Conservation (phyloP, 2,329 filamentous ascomycete genomes). For the Oidium heveae region DNA sequence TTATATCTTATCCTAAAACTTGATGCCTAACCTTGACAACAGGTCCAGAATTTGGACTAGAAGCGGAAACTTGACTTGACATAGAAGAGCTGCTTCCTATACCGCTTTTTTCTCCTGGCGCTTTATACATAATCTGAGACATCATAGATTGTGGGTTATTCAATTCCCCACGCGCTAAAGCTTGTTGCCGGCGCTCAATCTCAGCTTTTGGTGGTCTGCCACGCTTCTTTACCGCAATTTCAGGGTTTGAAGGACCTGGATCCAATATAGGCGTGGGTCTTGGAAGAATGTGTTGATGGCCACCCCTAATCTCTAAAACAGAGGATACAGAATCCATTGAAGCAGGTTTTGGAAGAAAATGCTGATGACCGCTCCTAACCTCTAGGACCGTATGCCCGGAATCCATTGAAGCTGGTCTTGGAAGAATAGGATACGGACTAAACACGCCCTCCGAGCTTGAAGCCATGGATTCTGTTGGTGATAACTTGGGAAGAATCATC, state of each 20-base stretch:
- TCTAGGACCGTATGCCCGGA: too few species aligned
- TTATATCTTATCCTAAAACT: too few species aligned
- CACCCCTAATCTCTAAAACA: neutral
- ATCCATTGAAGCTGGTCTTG: too few species aligned
- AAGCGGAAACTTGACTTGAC: too few species aligned
- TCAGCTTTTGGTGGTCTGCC: conserved; percentile 13
- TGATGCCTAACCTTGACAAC: too few species aligned
- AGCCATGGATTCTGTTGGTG: too few species aligned
- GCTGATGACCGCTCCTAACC: conserved; percentile 3
- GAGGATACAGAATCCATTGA: conserved; percentile 3
- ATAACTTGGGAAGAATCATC: too few species aligned
- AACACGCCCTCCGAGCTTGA: too few species aligned
- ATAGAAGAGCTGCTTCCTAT: too few species aligned
- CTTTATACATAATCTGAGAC: neutral
- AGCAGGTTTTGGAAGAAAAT: conserved; percentile 11
- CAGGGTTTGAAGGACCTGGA: neutral
- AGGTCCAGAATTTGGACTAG: too few species aligned
- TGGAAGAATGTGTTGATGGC: conserved; percentile 9
- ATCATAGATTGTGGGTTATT: conserved; percentile 3
- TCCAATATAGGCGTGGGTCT: conserved; percentile 7
- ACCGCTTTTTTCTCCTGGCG: too few species aligned
- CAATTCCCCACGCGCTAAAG: conserved; percentile 9
- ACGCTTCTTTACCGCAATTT: conserved; percentile 8
- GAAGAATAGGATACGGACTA: too few species aligned
- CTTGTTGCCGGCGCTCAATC: conserved; percentile 8